Evolutionary conservation across 2,329 filamentous ascomycete genomes (phyloP).

Genomic region (Sphaerulina populicola): DNA sequence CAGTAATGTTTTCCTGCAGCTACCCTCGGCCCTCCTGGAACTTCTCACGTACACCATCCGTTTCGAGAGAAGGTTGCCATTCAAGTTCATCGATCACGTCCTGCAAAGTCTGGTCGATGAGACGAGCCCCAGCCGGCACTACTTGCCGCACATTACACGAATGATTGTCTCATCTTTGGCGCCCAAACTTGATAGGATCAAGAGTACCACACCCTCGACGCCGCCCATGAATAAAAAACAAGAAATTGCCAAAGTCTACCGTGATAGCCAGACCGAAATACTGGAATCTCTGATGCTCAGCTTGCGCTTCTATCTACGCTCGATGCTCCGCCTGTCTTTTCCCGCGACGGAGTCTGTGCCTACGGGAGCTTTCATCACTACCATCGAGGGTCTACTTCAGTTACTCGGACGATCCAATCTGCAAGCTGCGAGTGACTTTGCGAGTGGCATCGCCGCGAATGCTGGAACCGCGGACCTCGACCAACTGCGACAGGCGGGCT

Average conservation of each 20-base stretch:
- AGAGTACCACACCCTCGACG: slow-evolving; percentile 17
- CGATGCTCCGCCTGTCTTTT: slow-evolving; percentile 14
- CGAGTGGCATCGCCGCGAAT: slow-evolving; percentile 29
- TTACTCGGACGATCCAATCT: slow-evolving; percentile 33
- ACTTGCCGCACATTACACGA: slow-evolving; percentile 30
- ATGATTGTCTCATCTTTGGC: slow-evolving; percentile 31
- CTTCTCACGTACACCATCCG: slow-evolving; percentile 32
- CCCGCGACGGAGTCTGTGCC: slow-evolving; percentile 4
- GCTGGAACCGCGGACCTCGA: slow-evolving; percentile 28
- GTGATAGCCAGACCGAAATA: slow-evolving; percentile 35
- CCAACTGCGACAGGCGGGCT: slow-evolving; percentile 28
- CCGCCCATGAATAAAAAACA: slow-evolving; percentile 35
- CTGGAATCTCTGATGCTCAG: slow-evolving; percentile 25
- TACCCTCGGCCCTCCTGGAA: slow-evolving; percentile 31
- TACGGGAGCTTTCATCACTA: slow-evolving; percentile 22
- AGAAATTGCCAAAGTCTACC: slow-evolving; percentile 37
- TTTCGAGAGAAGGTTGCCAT: slow-evolving; percentile 28
- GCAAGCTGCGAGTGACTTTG: slow-evolving; percentile 22
- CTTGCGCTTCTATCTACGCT: slow-evolving; percentile 26
- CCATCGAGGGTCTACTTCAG: slow-evolving; percentile 27
- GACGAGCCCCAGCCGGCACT: slow-evolving; percentile 24
- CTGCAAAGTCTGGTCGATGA: slow-evolving; percentile 22
- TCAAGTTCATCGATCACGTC: slow-evolving; percentile 25
- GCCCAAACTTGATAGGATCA: slow-evolving; percentile 30
- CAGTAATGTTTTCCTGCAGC: slow-evolving; percentile 22